Percentiles rank a stretch among this genome's conserved stretches.
These are phyloP conservation scores for Epichloe uncinata DNA, from an alignment of 2,329 filamentous ascomycete species.

Conservation along the genomic window DNA sequence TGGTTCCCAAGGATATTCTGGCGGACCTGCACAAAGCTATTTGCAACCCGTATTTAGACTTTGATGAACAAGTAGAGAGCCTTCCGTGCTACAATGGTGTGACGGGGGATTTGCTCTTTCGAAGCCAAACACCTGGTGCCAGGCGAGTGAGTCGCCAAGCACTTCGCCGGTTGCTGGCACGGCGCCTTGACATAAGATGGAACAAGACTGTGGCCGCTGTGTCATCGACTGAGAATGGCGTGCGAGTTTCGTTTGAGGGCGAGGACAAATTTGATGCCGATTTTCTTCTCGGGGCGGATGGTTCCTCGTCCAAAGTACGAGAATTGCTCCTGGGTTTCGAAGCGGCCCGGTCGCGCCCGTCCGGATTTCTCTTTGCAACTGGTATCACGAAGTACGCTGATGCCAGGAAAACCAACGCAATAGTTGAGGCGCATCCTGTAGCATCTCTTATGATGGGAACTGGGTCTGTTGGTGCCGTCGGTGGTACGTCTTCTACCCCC, in stretches of 20 bases:
- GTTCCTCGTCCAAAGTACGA: conserved; percentile 17
- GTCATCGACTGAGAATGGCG: conserved; percentile 1
- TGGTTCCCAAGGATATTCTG: conserved; percentile 20
- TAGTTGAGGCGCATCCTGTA: conserved; percentile 19
- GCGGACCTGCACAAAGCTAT: conserved; percentile 16
- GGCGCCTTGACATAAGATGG: conserved; percentile 21
- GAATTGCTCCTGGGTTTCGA: conserved; percentile 16
- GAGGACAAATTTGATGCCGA: conserved; percentile 9
- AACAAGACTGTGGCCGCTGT: conserved; percentile 10
- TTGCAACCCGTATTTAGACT: conserved; percentile 22
- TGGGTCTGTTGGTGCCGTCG: conserved; percentile 15
- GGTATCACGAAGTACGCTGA: conserved; percentile 14
- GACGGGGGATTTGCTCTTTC: conserved; percentile 25
- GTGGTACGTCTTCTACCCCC: conserved; percentile 14
- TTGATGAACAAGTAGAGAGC: conserved; percentile 16
- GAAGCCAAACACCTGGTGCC: conserved; percentile 18
- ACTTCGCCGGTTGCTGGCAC: conserved; percentile 19
- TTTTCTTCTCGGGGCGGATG: conserved; percentile 20
- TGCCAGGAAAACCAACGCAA: conserved; percentile 12
- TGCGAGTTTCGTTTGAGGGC: conserved; percentile 14
- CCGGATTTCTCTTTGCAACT: conserved; percentile 17
- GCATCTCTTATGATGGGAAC: conserved; percentile 17
- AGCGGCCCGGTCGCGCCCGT: conserved; percentile 14
- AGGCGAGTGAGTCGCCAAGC: conserved; percentile 21
- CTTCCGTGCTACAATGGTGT: conserved; percentile 20